phyloP scores from a whole-genome alignment of 768 basidiomycete genomes.

The Russula lepida region DNA sequence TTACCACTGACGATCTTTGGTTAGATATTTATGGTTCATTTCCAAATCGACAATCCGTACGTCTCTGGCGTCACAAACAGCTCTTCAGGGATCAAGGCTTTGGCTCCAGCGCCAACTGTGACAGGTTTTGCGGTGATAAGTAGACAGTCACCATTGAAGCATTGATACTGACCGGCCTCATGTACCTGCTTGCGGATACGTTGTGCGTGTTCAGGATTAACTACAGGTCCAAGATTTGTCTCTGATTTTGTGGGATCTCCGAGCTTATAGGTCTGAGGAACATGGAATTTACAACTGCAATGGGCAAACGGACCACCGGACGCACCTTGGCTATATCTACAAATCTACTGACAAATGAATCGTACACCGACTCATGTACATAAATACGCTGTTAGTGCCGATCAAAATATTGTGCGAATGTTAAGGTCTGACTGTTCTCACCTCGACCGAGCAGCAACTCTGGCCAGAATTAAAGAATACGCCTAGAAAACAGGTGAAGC shows the following conservation, averaged over 20 bases:
- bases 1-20: neutral
- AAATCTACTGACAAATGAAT: constrained; percentile 66
- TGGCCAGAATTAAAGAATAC: constrained; percentile 97
- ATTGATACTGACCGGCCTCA: constrained; percentile 58
- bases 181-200: constrained; percentile 79
- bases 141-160: neutral
- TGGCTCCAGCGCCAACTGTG: constrained; percentile 71
- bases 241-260: constrained; percentile 72
- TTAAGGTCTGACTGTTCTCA: constrained; percentile 22
- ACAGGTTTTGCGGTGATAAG: neutral
- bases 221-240: constrained; percentile 87
- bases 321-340: constrained; percentile 66
- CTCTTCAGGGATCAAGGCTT: constrained; percentile 58
- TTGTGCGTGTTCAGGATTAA: constrained; percentile 78
- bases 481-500: constrained; percentile 36
- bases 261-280: constrained; percentile 61
- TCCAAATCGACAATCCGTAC: constrained; percentile 35
- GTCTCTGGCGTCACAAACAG: constrained; percentile 58
- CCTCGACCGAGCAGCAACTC: constrained; percentile 92
- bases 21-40: neutral
- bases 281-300: neutral
- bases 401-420: neutral
- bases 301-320: neutral
- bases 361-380: constrained; percentile 79
- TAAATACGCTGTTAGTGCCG: constrained; percentile 64